These are phyloP conservation scores for Penicillium aurantiogriseum DNA, from an alignment of 2,329 filamentous ascomycete genomes.

Conservation along the genomic window DNA sequence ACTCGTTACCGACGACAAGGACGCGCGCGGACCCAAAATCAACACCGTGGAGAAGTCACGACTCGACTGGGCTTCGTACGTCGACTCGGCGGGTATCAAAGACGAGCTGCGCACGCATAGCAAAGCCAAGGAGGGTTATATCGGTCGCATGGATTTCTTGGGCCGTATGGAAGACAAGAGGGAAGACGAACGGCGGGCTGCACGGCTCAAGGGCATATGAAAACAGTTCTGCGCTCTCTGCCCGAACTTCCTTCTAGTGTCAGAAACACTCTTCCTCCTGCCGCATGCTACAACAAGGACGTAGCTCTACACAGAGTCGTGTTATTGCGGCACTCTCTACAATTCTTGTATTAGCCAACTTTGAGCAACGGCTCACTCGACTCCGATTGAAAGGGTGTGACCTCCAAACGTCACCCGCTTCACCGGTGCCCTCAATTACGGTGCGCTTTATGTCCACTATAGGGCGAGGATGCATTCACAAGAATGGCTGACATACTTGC, in stretches of 20 bases:
- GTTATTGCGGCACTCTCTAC: not conserved
- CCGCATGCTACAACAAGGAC: not conserved
- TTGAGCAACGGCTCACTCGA: not conserved
- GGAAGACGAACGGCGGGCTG: constrained; percentile 56
- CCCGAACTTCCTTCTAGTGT: too few species aligned
- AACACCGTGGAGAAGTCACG: constrained; percentile 66
- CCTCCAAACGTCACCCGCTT: not conserved
- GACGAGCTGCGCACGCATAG: constrained; percentile 62
- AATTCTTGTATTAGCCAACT: not conserved
- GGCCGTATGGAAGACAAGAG: constrained; percentile 55
- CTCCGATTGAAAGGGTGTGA: not conserved
- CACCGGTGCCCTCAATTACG: too few species aligned
- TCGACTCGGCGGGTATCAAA: constrained; percentile 59
- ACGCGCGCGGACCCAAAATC: constrained; percentile 56
- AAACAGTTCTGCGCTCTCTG: not conserved
- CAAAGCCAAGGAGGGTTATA: constrained; percentile 61
- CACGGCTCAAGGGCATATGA: constrained; percentile 47
- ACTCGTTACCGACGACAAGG: constrained; percentile 26
- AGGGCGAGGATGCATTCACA: not conserved
- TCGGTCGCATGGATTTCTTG: constrained; percentile 63
- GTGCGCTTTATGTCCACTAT: not conserved
- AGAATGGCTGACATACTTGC: not conserved
- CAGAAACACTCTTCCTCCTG: not conserved
- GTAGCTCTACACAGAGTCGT: not conserved
- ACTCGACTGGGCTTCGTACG: constrained; percentile 64